Evolutionary conservation across 31 red algal genomes (phyloP).

Genomic region (Endocladia muricata): DNA sequence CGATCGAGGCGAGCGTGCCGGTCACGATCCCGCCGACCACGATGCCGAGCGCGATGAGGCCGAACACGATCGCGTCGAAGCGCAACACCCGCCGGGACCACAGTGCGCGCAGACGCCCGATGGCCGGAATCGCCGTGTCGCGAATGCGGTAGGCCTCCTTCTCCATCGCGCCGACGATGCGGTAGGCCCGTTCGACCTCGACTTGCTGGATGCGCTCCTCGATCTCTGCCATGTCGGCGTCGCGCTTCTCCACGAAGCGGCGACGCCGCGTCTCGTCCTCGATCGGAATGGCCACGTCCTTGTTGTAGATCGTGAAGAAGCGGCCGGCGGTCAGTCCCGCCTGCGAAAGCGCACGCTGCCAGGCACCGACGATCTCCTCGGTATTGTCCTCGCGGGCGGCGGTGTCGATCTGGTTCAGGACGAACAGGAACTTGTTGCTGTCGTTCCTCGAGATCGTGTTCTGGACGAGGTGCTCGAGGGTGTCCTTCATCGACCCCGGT

Average conservation of each 20-base stretch:
- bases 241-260: background rate
- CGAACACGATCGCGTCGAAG: background rate
- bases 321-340: background rate
- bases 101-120: background rate
- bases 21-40: background rate
- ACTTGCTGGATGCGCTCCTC: background rate
- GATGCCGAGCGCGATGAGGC: background rate
- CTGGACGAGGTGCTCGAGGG: background rate
- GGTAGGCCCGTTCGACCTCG: conserved; percentile 1
- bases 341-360: background rate
- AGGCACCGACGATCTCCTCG: conserved; percentile 3
- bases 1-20: background rate
- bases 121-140: background rate
- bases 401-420: conserved; percentile 10
- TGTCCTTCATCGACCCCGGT: conserved; percentile 6
- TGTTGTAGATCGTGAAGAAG: background rate
- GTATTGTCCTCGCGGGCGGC: background rate
- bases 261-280: background rate
- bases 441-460: background rate
- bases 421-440: conserved; percentile 1
- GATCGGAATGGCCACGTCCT: background rate
- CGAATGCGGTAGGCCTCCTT: background rate
- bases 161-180: conserved; percentile 2
- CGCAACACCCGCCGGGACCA: background rate
- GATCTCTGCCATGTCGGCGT: background rate